phyloP scores from a whole-genome alignment of 352 stramenopile genomes.

The Pythium chondricola region DNA sequence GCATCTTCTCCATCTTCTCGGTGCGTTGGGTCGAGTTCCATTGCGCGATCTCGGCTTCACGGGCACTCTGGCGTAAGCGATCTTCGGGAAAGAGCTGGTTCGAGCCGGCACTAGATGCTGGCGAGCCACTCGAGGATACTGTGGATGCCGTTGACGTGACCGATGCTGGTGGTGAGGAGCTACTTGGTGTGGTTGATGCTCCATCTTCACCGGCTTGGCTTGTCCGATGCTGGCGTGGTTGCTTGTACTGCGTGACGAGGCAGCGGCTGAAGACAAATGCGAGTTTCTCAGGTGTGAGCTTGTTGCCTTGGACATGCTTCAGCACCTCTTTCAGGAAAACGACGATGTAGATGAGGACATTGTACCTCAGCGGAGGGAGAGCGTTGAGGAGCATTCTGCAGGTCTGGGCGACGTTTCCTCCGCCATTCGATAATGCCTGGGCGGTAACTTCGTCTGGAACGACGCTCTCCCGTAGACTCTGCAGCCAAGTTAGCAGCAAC shows the following conservation, averaged over 20 bases:
- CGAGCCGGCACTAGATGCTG: constrained; percentile 24
- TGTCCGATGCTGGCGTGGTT: constrained; percentile 1
- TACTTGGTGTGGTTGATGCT: neutral
- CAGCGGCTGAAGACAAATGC: constrained; percentile 72
- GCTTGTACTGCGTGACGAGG: constrained; percentile 46
- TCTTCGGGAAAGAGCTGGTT: constrained; percentile 50
- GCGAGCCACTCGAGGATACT: constrained; percentile 26
- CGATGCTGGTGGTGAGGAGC: constrained; percentile 6
- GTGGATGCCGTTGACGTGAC: constrained; percentile 15
- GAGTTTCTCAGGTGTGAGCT: constrained; percentile 64
- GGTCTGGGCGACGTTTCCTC: constrained; percentile 80
- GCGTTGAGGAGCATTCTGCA: constrained; percentile 54
- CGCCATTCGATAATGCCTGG: constrained; percentile 37
- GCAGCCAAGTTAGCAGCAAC: constrained; percentile 87
- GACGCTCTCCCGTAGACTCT: constrained; percentile 87
- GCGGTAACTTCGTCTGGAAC: constrained; percentile 80
- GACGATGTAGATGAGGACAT: constrained; percentile 96
- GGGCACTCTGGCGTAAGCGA: constrained; percentile 42
- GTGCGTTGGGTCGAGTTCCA: constrained; percentile 44
- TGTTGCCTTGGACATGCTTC: constrained; percentile 50
- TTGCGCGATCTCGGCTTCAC: constrained; percentile 50
- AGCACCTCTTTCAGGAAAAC: constrained; percentile 95
- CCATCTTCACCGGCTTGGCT: constrained; percentile 5
- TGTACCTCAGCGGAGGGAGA: constrained; percentile 94
- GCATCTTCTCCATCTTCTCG: constrained; percentile 66